phyloP scores from a whole-genome alignment of 2,329 filamentous ascomycete genomes.

The Tympanopsis confertula region DNA sequence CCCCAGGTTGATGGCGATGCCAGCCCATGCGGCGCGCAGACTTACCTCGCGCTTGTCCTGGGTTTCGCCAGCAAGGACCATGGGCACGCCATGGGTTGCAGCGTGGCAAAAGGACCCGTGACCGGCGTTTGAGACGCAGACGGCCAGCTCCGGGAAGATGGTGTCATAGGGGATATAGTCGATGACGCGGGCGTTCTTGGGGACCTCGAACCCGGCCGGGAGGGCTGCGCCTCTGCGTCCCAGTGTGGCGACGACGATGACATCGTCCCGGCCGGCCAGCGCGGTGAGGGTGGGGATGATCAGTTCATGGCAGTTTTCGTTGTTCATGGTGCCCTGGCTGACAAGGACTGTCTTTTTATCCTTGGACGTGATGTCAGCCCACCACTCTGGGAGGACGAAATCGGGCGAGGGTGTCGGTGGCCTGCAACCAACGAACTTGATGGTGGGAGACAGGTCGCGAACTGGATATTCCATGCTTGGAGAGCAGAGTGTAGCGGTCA shows the following conservation, averaged over 20 bases:
- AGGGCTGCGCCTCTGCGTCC: slow-evolving; percentile 13
- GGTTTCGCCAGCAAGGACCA: slow-evolving; percentile 14
- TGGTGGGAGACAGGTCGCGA: slow-evolving; percentile 19
- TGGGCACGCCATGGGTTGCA: slow-evolving; percentile 13
- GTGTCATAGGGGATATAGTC: slow-evolving; percentile 36
- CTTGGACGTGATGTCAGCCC: slow-evolving; percentile 24
- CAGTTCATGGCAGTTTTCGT: slow-evolving; percentile 25
- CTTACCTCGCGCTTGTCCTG: slow-evolving; percentile 25
- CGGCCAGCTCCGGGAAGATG: slow-evolving; percentile 23
- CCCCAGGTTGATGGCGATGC: slow-evolving; percentile 30
- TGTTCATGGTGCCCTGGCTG: slow-evolving; percentile 31
- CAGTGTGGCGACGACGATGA: slow-evolving; percentile 22
- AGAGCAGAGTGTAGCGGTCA: too few species aligned
- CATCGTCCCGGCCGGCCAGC: slow-evolving; percentile 25
- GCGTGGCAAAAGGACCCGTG: slow-evolving; percentile 15
- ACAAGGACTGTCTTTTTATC: slow-evolving; percentile 30
- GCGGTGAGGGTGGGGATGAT: slow-evolving; percentile 30
- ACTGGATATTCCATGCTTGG: slow-evolving; percentile 21
- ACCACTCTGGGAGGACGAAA: slow-evolving; percentile 28
- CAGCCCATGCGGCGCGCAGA: slow-evolving; percentile 26
- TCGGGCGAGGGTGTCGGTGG: slow-evolving; percentile 15
- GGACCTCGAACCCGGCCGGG: slow-evolving; percentile 15
- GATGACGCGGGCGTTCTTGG: slow-evolving; percentile 27
- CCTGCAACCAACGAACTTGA: slow-evolving; percentile 30
- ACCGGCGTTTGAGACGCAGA: slow-evolving; percentile 16